Evolutionary conservation across 2,329 filamentous ascomycete species (phyloP).

Genomic region (Blastomyces gilchristii): DNA sequence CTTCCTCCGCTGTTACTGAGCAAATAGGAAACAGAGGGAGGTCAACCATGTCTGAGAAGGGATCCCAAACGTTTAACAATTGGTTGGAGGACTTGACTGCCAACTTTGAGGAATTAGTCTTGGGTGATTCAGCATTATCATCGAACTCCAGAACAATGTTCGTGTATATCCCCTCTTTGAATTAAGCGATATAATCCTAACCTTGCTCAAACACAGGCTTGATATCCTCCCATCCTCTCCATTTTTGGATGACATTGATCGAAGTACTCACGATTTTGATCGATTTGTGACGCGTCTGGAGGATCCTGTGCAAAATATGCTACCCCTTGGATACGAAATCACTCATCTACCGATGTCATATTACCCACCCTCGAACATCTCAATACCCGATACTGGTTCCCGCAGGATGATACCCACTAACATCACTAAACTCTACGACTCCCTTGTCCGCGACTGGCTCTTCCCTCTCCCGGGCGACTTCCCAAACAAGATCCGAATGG

Average conservation of each 20-base stretch:
- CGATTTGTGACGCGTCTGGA: slow-evolving; percentile 18
- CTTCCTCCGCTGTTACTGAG: slow-evolving; percentile 1
- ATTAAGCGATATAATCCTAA: slow-evolving; percentile 13
- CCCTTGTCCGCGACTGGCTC: slow-evolving; percentile 30
- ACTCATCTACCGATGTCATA: slow-evolving; percentile 18
- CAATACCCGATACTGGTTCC: background rate
- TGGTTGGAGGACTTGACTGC: background rate
- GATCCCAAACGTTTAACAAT: background rate
- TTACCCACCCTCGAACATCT: slow-evolving; percentile 10
- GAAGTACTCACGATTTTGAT: slow-evolving; percentile 24
- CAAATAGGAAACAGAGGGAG: background rate
- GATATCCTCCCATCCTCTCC: slow-evolving; percentile 23
- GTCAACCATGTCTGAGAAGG: background rate
- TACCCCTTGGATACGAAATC: slow-evolving; percentile 12
- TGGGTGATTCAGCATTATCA: background rate
- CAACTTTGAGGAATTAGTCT: background rate
- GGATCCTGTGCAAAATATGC: background rate
- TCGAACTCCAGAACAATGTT: slow-evolving; percentile 24
- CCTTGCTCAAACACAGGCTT: slow-evolving; percentile 19
- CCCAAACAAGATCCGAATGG: slow-evolving; percentile 28
- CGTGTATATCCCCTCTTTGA: slow-evolving; percentile 8
- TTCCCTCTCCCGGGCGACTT: slow-evolving; percentile 24
- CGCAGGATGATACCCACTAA: slow-evolving; percentile 8
- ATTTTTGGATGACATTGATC: slow-evolving; percentile 29
- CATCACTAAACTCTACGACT: slow-evolving; percentile 27